Percentiles rank a stretch among this genome's conserved stretches.
These are phyloP conservation scores for Phycomyces blakesleeanus DNA, from an alignment of 192 early-diverging fungal genomes.

Conservation along the genomic window DNA sequence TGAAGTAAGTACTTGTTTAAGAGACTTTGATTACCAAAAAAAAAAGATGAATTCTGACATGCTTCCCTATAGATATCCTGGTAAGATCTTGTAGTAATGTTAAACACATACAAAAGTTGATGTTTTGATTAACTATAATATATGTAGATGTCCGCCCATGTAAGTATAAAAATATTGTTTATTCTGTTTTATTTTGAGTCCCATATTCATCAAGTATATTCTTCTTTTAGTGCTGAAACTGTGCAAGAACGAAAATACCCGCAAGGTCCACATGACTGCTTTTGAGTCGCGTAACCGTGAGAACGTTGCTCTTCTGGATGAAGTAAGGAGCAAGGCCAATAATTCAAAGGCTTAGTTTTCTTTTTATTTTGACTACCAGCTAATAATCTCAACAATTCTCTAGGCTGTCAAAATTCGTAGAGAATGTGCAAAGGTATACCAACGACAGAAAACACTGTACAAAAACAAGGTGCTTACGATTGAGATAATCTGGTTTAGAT, in stretches of 20 bases:
- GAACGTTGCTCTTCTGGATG: constrained; percentile 58
- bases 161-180: constrained; percentile 1
- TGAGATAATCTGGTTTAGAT: constrained; percentile 39
- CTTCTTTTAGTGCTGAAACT: constrained; percentile 40
- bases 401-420: constrained; percentile 37
- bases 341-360: too few relatives aligned
- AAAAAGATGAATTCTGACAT: too few relatives aligned
- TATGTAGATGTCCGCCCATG: constrained; percentile 28
- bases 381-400: constrained; percentile 14
- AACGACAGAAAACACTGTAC: too few relatives aligned
- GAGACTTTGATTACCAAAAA: neutral
- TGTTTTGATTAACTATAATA: too few relatives aligned
- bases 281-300: constrained; percentile 56
- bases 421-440: constrained; percentile 37
- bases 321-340: constrained; percentile 30
- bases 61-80: constrained; percentile 19
- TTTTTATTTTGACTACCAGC: too few relatives aligned
- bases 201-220: too few relatives aligned
- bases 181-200: neutral
- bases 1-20: constrained; percentile 62
- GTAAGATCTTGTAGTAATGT: too few relatives aligned
- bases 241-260: constrained; percentile 50
- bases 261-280: constrained; percentile 45
- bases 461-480: constrained; percentile 12
- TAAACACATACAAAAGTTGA: too few relatives aligned